Evolutionary conservation across 108 stramenopile genomes (phyloP), one percentile per base, ranked within the genome.

Genomic region (Hondaea fermentalgiana): DNA sequence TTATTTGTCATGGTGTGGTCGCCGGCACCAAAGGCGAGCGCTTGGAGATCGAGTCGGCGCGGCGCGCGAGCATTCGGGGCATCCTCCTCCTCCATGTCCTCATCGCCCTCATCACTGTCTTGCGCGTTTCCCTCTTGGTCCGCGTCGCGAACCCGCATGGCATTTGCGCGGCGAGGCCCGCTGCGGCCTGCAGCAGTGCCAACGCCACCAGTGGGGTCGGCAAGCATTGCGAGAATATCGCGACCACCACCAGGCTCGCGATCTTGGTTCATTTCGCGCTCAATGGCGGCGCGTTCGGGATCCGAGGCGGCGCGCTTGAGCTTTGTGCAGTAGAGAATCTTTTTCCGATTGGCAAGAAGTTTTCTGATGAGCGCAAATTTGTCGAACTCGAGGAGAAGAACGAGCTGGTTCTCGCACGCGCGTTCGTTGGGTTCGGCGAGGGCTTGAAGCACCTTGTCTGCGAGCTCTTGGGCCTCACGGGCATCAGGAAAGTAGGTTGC

Each of bases 1-100:
- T 97, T 97, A 91, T 98, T 99, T 89, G 95, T 96, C 97, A 98
- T 98, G 10, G 96, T 95, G 87, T 97, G 96, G 6, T 95, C 92
- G 59, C 97, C 98, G 14, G 97, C 96, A 5, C 91, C 89, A 87
- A 99, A 99, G 28, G 95, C 95, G 23, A 98, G 93, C 25, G 95
- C 91, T 17, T 97, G 95, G 87, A 99, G 93, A 89, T 98, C 97
- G 28, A 99, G 93, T 72, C 95, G 95, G 58, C 93, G 87, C 21
- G 93, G 87, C 49, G 60, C 71, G 5, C 88, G 91, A 44, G 53
- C 14, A 47, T 92, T 87, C 44, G 91, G 90, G 42, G 91, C 69
- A 16, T 88, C 87, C 47, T 72, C 87, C n/a, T 59, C 89, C 29
- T 90, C 88, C 69, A 90, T 94, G 55, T 89, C 91, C 5, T 60